These are phyloP conservation scores for Tuber calosporum DNA, from an alignment of 495 filamentous ascomycete species.

Conservation along the genomic window DNA sequence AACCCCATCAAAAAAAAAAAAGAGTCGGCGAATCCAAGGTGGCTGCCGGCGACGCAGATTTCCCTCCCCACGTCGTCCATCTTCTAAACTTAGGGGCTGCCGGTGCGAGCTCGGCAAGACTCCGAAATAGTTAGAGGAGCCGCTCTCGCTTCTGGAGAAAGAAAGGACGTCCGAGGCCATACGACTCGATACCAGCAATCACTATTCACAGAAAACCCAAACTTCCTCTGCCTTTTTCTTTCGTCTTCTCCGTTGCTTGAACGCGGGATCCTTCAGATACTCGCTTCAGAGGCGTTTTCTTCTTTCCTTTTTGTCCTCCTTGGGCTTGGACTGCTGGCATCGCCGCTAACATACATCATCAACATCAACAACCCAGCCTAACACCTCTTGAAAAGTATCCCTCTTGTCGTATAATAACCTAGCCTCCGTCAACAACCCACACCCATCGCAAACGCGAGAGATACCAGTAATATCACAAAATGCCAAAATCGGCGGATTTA, in stretches of 20 bases:
- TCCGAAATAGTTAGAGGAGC: not conserved
- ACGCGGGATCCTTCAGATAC: not conserved
- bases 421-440: slow-evolving; percentile 8
- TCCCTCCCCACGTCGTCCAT: not conserved
- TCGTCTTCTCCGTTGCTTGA: not conserved
- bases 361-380: not conserved
- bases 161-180: not conserved
- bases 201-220: not conserved
- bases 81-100: not conserved
- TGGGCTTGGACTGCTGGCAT: not conserved
- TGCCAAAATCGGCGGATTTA: slow-evolving; percentile 30
- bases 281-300: not conserved
- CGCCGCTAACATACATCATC: slow-evolving; percentile 1
- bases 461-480: not conserved
- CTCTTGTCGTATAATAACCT: not conserved
- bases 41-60: not conserved
- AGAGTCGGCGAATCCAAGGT: not conserved
- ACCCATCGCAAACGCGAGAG: not conserved
- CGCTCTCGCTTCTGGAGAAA: not conserved
- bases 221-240: not conserved
- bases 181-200: slow-evolving; percentile 6
- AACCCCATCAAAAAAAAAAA: not conserved
- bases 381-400: not conserved
- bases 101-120: not conserved
- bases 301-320: not conserved